phyloP scores from a whole-genome alignment of 2,329 filamentous ascomycete genomes.

The Diaporthe destruens region DNA sequence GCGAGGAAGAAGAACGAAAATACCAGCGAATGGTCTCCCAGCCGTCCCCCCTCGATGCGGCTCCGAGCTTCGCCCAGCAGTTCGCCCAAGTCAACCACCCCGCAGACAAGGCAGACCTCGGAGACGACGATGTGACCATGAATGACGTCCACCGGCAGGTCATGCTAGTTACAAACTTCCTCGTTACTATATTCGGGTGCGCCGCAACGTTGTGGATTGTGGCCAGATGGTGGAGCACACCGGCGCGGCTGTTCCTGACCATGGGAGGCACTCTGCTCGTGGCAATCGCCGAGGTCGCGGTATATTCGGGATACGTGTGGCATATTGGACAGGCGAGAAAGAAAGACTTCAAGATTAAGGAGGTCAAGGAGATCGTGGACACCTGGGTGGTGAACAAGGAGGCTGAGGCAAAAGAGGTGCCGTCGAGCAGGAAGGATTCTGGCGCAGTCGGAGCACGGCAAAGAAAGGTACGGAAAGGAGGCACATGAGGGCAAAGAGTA shows the following conservation, averaged over 20 bases:
- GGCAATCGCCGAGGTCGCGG: constrained; percentile 80
- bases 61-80: constrained; percentile 60
- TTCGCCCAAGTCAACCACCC: constrained; percentile 68
- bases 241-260: constrained; percentile 76
- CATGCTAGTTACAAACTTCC: constrained; percentile 88
- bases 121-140: constrained; percentile 73
- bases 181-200: constrained; percentile 86
- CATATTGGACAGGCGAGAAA: constrained; percentile 77
- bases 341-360: constrained; percentile 70
- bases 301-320: constrained; percentile 82
- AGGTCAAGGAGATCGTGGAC: constrained; percentile 77
- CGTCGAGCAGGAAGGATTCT: constrained; percentile 5
- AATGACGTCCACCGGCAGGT: constrained; percentile 84
- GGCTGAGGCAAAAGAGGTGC: constrained; percentile 45
- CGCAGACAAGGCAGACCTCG: constrained; percentile 58
- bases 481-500: background rate
- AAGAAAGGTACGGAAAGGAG: constrained; percentile 43
- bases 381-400: constrained; percentile 74
- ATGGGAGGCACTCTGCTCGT: constrained; percentile 78
- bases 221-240: constrained; percentile 80
- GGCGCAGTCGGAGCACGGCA: constrained; percentile 28
- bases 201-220: constrained; percentile 83
- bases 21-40: constrained; percentile 86
- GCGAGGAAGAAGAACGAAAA: constrained; percentile 82
- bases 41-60: constrained; percentile 60